Base-by-base conservation (phyloP, 805 yeast genomes). In the Groenewaldozyma tartarivorans region DNA sequence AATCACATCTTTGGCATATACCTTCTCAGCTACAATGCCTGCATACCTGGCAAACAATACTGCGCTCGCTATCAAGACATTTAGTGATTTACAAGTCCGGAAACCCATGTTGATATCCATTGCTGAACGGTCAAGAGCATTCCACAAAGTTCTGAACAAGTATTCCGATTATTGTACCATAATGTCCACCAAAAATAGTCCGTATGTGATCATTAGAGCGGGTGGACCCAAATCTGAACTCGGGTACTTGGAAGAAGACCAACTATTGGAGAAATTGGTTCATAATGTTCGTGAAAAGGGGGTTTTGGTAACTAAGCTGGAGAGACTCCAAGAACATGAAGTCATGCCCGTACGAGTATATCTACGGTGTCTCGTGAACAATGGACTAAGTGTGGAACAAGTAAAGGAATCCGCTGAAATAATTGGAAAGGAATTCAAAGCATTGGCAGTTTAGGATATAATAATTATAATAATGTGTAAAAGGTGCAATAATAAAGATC, bases 11-110 rank as follows among this genome's bases (percentile, higher is more conserved):
- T 70, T 71, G 49, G 96, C 95, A 2, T 92, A 86, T 58, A 92
- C 92, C 46, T 92, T 85, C 60, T 82, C 94, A 54, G 98, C 98
- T 5, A 75, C 96, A 1, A 73, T 90, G 57, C 97, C 98, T 9
- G 94, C 96, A 19, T 90, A 82, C 61, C 74, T 86, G 33, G 94
- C 95, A 4, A 50, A 48, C 13, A 47, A 46, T 38, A 48, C 64
- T 11, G 32, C 54, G 5, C 46, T 35, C 6, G 49, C 53, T 17
- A 41, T 53, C 19, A 24, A 40, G 13, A 24, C 29, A 24, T 24
- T 24, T 24, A 13, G 29, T 24, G 29, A 24, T 24, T 13, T 13
- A 24, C 29, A 24, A 13, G 29, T 24, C 13, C 29, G 29, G 7
- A 7, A 13, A 24, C 29, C 29, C 13, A 24, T 24, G 29, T 13